Evolutionary conservation across 768 basidiomycete species (phyloP).

Genomic region (Pseudohyphozyma bogoriensis): DNA sequence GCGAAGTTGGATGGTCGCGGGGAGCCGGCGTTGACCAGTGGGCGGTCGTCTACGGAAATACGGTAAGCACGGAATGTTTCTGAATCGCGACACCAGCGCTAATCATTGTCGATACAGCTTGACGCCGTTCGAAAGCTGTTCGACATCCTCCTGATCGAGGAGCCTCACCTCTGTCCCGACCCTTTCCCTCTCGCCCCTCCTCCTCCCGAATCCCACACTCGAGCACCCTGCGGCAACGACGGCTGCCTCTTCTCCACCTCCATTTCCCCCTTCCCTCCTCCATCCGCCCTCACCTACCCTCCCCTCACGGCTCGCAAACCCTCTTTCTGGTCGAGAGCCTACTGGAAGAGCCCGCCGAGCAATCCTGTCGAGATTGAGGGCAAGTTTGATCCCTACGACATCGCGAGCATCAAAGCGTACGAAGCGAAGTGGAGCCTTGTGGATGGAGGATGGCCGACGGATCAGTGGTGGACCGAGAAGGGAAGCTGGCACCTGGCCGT

Average conservation of each 20-base stretch:
- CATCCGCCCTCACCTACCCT: constrained; percentile 1
- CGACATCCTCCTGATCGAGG: constrained; percentile 10
- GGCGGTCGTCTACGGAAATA: constrained; percentile 9
- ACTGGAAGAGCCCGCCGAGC: background rate
- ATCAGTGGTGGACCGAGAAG: constrained; percentile 13
- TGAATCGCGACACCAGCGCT: too few relatives aligned
- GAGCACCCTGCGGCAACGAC: constrained; percentile 26
- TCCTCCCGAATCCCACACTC: constrained; percentile 15
- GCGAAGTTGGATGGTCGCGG: constrained; percentile 10
- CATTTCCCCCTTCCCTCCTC: constrained; percentile 17
- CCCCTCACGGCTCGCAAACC: background rate
- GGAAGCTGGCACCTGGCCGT: constrained; percentile 23
- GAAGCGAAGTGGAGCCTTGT: background rate
- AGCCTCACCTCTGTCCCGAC: constrained; percentile 8
- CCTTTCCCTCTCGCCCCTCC: constrained; percentile 23
- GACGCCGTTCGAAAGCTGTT: constrained; percentile 12
- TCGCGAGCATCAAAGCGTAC: background rate
- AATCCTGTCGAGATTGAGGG: background rate
- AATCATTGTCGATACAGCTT: background rate
- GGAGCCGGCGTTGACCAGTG: constrained; percentile 5
- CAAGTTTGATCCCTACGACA: constrained; percentile 1
- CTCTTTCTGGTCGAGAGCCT: background rate
- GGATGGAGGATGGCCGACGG: constrained; percentile 6
- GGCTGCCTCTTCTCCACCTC: constrained; percentile 27
- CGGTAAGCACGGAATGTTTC: background rate